Conservation (phyloP, 495 filamentous ascomycete species). For the Penicillium bovifimosum region DNA sequence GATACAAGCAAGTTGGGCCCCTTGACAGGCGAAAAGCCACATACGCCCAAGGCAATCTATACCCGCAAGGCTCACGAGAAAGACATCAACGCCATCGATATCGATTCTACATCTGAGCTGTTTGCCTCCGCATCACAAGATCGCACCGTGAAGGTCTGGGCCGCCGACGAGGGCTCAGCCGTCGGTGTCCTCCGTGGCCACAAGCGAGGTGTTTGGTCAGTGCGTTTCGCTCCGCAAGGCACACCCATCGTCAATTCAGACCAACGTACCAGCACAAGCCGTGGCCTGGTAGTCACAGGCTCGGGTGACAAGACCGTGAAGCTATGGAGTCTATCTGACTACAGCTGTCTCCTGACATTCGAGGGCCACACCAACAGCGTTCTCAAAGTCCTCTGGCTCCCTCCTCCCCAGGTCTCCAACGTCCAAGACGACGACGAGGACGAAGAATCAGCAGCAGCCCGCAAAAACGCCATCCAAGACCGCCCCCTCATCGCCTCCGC, state of each 20-base stretch:
- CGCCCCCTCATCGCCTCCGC: slow-evolving; percentile 70
- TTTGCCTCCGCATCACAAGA: slow-evolving; percentile 97
- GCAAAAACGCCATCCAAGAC: slow-evolving; percentile 27
- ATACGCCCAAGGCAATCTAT: slow-evolving; percentile 54
- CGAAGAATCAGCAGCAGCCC: slow-evolving; percentile 20
- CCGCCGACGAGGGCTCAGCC: slow-evolving; percentile 76
- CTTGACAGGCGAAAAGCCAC: slow-evolving; percentile 34
- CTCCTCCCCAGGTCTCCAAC: slow-evolving; percentile 46
- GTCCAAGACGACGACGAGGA: slow-evolving; percentile 31
- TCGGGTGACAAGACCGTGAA: slow-evolving; percentile 94
- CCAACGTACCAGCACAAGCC: slow-evolving; percentile 52
- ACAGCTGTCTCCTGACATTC: slow-evolving; percentile 86
- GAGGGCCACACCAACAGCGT: slow-evolving; percentile 96
- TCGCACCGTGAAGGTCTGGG: slow-evolving; percentile 94
- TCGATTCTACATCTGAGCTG: slow-evolving; percentile 59
- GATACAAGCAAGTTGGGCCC: slow-evolving; percentile 52
- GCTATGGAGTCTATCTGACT: slow-evolving; percentile 90
- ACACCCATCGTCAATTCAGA: slow-evolving; percentile 69
- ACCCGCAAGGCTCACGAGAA: slow-evolving; percentile 96
- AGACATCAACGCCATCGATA: slow-evolving; percentile 92
- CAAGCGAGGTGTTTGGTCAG: slow-evolving; percentile 90
- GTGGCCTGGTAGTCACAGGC: slow-evolving; percentile 78
- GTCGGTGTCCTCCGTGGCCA: slow-evolving; percentile 88
- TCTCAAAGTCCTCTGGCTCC: slow-evolving; percentile 88
- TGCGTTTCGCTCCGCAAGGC: slow-evolving; percentile 74